A percentile compares a stretch with the other conserved stretches of the same genome.
phyloP scores from a whole-genome alignment of 1,284 basidiomycete species.

The Naganishia sp. region DNA sequence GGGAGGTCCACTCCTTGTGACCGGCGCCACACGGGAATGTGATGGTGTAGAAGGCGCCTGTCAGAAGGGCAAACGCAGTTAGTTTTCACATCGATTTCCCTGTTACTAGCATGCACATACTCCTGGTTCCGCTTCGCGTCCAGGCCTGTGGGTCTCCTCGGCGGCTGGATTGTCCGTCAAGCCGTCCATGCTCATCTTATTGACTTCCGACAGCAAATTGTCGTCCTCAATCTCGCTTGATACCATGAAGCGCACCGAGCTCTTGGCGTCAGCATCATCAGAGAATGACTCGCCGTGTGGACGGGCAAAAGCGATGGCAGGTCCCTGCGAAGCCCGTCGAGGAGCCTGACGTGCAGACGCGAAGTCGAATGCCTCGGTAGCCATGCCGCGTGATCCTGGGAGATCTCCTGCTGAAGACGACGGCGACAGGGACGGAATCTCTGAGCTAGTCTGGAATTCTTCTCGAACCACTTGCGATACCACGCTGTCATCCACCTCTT shows the following conservation, averaged over 20 bases:
- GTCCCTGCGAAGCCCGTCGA: conserved; percentile 29
- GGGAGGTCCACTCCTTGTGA: conserved; percentile 20
- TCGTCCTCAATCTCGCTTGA: conserved; percentile 53
- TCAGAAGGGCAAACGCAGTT: neutral
- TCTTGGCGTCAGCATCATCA: conserved; percentile 37
- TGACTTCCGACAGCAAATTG: conserved; percentile 52
- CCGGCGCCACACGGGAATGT: neutral
- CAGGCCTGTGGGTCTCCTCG: conserved; percentile 2
- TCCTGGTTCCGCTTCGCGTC: conserved; percentile 15
- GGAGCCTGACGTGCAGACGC: neutral
- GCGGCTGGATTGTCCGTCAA: conserved; percentile 23
- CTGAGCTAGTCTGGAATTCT: conserved; percentile 24
- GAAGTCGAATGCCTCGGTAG: neutral
- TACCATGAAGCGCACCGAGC: conserved; percentile 53
- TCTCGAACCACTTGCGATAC: neutral
- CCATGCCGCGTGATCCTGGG: conserved; percentile 3
- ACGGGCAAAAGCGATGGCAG: conserved; percentile 28
- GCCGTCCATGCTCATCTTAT: conserved; percentile 52
- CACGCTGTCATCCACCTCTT: neutral
- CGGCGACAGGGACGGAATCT: conserved; percentile 15
- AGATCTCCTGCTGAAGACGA: conserved; percentile 8
- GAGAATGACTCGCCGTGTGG: conserved; percentile 26
- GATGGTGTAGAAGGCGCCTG: conserved; percentile 17
- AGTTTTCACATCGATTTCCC: neutral
- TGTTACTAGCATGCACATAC: conserved; percentile 9